phyloP scores from a whole-genome alignment of 768 basidiomycete species.

The Lactarius tabidus region DNA sequence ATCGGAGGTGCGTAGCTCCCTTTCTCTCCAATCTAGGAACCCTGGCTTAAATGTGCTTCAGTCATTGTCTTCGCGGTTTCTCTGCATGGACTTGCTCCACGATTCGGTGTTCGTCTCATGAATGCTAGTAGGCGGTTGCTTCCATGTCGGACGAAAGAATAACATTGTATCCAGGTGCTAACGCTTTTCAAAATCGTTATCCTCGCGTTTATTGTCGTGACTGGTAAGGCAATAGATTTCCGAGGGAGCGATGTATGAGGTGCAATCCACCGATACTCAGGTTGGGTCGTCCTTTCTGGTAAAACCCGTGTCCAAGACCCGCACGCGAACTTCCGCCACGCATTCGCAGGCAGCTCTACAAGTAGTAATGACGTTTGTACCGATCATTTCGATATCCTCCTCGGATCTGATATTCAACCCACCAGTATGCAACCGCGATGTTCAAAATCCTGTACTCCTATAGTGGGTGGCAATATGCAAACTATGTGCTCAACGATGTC shows the following conservation, averaged over 20 bases:
- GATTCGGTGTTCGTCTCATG: slow-evolving; percentile 48
- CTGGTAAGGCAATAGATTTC: slow-evolving; percentile 32
- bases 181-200: slow-evolving; percentile 53
- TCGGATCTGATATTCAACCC: neutral
- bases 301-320: slow-evolving; percentile 54
- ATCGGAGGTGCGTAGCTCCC: slow-evolving; percentile 41
- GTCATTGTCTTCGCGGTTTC: slow-evolving; percentile 49
- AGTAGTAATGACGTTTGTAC: slow-evolving; percentile 45
- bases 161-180: slow-evolving; percentile 36
- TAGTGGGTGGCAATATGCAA: slow-evolving; percentile 52
- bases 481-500: slow-evolving; percentile 59
- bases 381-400: neutral
- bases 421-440: slow-evolving; percentile 56
- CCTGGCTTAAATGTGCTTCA: slow-evolving; percentile 24
- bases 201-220: slow-evolving; percentile 51
- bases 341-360: slow-evolving; percentile 52
- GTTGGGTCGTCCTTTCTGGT: slow-evolving; percentile 59
- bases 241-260: neutral
- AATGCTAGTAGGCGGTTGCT: slow-evolving; percentile 37
- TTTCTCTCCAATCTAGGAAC: neutral
- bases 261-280: slow-evolving; percentile 26
- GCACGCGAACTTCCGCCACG: slow-evolving; percentile 51
- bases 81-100: slow-evolving; percentile 51
- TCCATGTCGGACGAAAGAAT: neutral
- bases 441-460: slow-evolving; percentile 53